Evolutionary conservation across 1,284 basidiomycete species (phyloP).

Genomic region (Cutaneotrichosporon sp.): DNA sequence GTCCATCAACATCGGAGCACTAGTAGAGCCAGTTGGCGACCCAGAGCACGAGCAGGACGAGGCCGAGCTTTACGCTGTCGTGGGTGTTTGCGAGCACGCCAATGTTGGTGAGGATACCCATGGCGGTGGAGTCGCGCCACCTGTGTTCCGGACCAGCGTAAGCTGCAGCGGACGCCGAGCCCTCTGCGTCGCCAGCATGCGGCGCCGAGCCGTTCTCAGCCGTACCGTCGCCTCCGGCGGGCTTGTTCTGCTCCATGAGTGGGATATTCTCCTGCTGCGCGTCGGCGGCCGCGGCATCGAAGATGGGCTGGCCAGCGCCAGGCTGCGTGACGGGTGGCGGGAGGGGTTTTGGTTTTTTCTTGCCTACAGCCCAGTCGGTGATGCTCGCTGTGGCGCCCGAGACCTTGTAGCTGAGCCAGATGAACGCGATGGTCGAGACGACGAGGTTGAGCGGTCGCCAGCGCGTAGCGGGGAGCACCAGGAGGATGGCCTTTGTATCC

Average conservation of each 20-base stretch:
- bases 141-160: not conserved
- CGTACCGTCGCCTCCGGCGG: slow-evolving; percentile 10
- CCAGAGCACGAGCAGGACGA: slow-evolving; percentile 44
- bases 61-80: slow-evolving; percentile 39
- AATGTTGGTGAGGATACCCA: slow-evolving; percentile 27
- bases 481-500: slow-evolving; percentile 75
- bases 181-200: slow-evolving; percentile 2
- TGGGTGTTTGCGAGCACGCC: slow-evolving; percentile 34
- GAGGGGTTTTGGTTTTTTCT: slow-evolving; percentile 27
- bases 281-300: not conserved
- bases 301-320: not conserved
- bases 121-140: slow-evolving; percentile 32
- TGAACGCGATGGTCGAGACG: slow-evolving; percentile 66
- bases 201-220: slow-evolving; percentile 2
- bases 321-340: slow-evolving; percentile 28
- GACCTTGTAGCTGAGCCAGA: slow-evolving; percentile 70
- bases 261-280: slow-evolving; percentile 40
- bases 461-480: slow-evolving; percentile 67
- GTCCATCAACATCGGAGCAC: not conserved
- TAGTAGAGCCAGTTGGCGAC: slow-evolving; percentile 46
- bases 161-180: not conserved
- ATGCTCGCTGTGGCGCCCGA: slow-evolving; percentile 68
- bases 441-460: slow-evolving; percentile 71
- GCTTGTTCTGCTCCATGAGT: slow-evolving; percentile 34
- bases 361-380: slow-evolving; percentile 63